These are phyloP conservation scores for Pseudevernia furfuracea DNA, from an alignment of 495 filamentous ascomycete species.

Conservation along the genomic window DNA sequence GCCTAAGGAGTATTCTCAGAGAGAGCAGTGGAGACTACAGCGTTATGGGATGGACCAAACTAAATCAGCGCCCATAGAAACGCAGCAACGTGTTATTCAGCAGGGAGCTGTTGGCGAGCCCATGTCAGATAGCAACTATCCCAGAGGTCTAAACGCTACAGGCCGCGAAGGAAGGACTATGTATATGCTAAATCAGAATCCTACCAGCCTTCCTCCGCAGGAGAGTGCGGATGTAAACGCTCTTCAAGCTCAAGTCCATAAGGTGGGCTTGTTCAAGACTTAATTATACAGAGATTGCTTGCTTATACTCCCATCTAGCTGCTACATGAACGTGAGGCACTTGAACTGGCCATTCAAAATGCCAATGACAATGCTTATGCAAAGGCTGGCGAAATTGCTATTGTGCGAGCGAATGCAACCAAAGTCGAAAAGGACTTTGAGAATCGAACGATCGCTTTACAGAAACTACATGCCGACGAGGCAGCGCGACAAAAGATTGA, in stretches of 20 bases:
- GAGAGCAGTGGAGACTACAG: slow-evolving; percentile 32
- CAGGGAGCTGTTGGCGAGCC: neutral
- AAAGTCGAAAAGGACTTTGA: slow-evolving; percentile 51
- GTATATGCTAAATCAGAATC: neutral
- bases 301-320: slow-evolving; percentile 35
- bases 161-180: neutral
- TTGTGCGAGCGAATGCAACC: slow-evolving; percentile 55
- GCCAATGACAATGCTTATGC: slow-evolving; percentile 44
- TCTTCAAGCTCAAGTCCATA: slow-evolving; percentile 35
- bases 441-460: slow-evolving; percentile 41
- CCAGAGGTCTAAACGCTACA: neutral
- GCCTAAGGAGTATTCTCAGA: slow-evolving; percentile 25
- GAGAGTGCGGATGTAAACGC: slow-evolving; percentile 18
- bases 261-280: slow-evolving; percentile 23
- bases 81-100: neutral
- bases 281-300: neutral
- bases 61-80: neutral
- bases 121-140: neutral
- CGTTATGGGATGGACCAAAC: slow-evolving; percentile 24
- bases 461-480: slow-evolving; percentile 49
- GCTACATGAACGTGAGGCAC: slow-evolving; percentile 43
- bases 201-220: neutral
- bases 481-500: slow-evolving; percentile 48
- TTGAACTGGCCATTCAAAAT: slow-evolving; percentile 40
- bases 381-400: slow-evolving; percentile 60